phyloP scores from a whole-genome alignment of 805 yeast genomes.

The Candida dajiaensis region DNA sequence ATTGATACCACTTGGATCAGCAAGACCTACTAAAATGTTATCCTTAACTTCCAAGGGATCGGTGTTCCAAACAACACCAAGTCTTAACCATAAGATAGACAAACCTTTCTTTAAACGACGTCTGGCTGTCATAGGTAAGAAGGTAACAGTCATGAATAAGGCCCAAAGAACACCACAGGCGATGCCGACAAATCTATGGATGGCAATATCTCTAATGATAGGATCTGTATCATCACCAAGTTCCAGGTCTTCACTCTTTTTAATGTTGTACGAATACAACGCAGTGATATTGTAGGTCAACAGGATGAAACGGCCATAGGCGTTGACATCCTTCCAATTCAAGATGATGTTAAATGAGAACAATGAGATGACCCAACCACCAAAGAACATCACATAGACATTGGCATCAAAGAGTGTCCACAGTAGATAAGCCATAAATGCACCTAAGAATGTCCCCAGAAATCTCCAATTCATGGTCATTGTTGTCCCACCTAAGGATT shows the following conservation, averaged over 20 bases:
- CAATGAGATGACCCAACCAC: constrained; percentile 34
- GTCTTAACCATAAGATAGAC: constrained; percentile 66
- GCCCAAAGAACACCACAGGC: constrained; percentile 76
- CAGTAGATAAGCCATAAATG: constrained; percentile 48
- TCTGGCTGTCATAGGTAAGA: constrained; percentile 75
- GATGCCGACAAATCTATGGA: constrained; percentile 72
- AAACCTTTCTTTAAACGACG: constrained; percentile 58
- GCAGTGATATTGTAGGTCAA: constrained; percentile 77
- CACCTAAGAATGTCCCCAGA: constrained; percentile 72
- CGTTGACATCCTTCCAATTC: constrained; percentile 53
- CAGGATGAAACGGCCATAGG: constrained; percentile 65
- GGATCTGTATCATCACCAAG: constrained; percentile 71
- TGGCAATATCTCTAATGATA: constrained; percentile 64
- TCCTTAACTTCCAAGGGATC: constrained; percentile 53
- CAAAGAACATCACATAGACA: constrained; percentile 44
- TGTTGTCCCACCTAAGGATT: constrained; percentile 78
- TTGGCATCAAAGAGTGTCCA: constrained; percentile 59
- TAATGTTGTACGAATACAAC: constrained; percentile 64
- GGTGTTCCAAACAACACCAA: constrained; percentile 77
- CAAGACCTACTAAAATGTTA: constrained; percentile 19
- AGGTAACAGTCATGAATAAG: constrained; percentile 53
- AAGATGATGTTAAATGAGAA: constrained; percentile 51
- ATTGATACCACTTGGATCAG: constrained; percentile 37
- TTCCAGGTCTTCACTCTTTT: constrained; percentile 49
- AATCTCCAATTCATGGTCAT: constrained; percentile 72